Evolutionary conservation across 768 basidiomycete species (phyloP), one percentile per base, ranked within the genome.

Genomic region (Russula sp.): DNA sequence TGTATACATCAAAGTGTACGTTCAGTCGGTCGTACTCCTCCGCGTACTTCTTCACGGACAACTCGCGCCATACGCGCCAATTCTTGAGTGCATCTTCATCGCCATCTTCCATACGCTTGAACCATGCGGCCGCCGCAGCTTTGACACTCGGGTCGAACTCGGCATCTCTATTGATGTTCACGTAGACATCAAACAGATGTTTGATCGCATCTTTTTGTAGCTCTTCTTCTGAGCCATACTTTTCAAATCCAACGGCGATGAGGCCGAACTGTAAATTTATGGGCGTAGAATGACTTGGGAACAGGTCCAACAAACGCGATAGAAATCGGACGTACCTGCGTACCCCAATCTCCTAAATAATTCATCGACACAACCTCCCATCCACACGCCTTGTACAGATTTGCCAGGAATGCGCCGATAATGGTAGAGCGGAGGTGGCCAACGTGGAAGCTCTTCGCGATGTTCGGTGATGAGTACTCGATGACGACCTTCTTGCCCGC

Each of bases 311-410:
- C 14, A 40, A 4, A 8, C 27, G 14, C 7, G 22, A 22, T 27
- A 27, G 7, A 51, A n/a, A 57, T 39, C 37, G 34, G 44, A 70
- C 80, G 72, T 44, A 93, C 94, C 82, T 98, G 96, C 47, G 94
- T 98, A 27, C 96, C 96, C 96, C 95, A 98, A 71, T 98, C 96
- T 2, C 96, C 96, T 16, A 98, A 82, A 73, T 99, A 99, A 73
- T 99, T 99, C 75, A 98, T 78, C 2, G 89, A 82, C 42, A 83
- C 74, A n/a, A 95, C 94, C 7, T 93, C 83, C 94, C 93, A 98
- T 16, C 96, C 95, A 70, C 88, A 92, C 7, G 91, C 82, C 71
- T 86, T 88, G 79, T 98, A 96, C 47, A 98, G 69, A 75, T 98
- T 98, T 10, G 84, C 79, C 62, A 98, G 75, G 78, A 97, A 97